Percentiles rank a stretch among this genome's conserved stretches.
These are phyloP conservation scores for Delphinella strobiligena DNA, from an alignment of 2,329 filamentous ascomycete genomes.

Conservation along the genomic window DNA sequence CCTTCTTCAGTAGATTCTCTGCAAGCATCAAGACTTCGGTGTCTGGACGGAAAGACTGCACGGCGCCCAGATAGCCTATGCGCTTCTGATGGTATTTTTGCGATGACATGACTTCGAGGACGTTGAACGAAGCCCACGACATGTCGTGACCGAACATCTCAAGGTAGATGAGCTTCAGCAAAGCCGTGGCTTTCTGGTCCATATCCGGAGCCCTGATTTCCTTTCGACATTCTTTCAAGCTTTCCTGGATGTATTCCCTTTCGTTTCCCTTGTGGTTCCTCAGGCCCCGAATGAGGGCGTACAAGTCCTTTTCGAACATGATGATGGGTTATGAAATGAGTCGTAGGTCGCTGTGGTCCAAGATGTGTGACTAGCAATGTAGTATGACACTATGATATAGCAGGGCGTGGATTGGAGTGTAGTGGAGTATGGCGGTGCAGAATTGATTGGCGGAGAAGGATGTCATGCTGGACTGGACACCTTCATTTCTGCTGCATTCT, in stretches of 20 bases:
- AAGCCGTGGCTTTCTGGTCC: conserved; percentile 91
- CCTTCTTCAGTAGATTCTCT: conserved; percentile 94
- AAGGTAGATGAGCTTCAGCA: conserved; percentile 91
- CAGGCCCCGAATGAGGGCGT: conserved; percentile 94
- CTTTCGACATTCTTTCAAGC: conserved; percentile 84
- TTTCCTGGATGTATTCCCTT: conserved; percentile 87
- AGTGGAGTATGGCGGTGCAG: no score
- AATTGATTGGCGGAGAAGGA: no score
- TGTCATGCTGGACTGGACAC: no score
- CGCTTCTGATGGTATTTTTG: conserved; percentile 90
- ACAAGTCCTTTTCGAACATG: conserved; percentile 98
- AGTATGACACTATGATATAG: no score
- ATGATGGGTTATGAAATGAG: no score
- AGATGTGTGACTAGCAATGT: no score
- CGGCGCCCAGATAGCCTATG: conserved; percentile 86
- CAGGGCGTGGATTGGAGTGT: no score
- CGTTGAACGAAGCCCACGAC: conserved; percentile 98
- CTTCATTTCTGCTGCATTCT: no score
- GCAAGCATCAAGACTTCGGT: conserved; percentile 97
- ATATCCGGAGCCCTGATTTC: conserved; percentile 92
- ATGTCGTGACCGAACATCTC: conserved; percentile 99
- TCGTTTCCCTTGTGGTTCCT: conserved; percentile 93
- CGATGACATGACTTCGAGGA: conserved; percentile 97
- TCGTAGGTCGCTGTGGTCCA: no score
- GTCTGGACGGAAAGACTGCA: conserved; percentile 89